A percentile compares a stretch with the other conserved stretches of the same genome.
These are phyloP conservation scores for Xylaria sp. DNA, from an alignment of 2,329 filamentous ascomycete genomes.

Conservation along the genomic window DNA sequence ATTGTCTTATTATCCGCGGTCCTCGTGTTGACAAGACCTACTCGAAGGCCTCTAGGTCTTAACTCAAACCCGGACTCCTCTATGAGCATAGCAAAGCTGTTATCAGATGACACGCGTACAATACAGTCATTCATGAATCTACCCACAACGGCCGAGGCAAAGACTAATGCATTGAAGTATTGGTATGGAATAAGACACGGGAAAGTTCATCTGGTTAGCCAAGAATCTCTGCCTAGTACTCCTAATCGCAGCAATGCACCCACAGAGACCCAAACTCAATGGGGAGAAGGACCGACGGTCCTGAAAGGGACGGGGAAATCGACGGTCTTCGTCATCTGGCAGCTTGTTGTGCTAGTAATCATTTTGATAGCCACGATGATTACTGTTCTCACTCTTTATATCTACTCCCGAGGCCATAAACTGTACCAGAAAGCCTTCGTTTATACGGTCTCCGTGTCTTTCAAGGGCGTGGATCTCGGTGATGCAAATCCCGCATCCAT, in stretches of 20 bases:
- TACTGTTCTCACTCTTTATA: not conserved
- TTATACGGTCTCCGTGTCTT: not conserved
- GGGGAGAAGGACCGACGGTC: not conserved
- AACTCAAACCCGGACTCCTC: not conserved
- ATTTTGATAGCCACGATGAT: not conserved
- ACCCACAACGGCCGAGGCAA: not conserved
- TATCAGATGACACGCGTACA: not conserved
- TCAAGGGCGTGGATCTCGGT: not conserved
- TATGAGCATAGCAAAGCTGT: constrained; percentile 2
- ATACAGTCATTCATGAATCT: not conserved
- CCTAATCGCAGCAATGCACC: not conserved
- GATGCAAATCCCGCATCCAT: constrained; percentile 2
- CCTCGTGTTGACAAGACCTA: not conserved
- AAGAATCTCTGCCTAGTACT: not conserved
- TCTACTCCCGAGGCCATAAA: not conserved
- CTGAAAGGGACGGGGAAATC: not conserved
- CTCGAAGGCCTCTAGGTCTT: not conserved
- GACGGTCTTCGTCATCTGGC: not conserved
- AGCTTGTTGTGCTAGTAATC: not conserved
- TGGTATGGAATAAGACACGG: not conserved
- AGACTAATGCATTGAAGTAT: not conserved
- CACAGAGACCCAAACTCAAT: not conserved
- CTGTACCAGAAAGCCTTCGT: constrained; percentile 9
- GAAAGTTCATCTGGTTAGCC: not conserved
- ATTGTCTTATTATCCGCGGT: not conserved